These are phyloP conservation scores for Leccinum olivaceopallidum DNA, from an alignment of 768 basidiomycete species.

Conservation along the genomic window DNA sequence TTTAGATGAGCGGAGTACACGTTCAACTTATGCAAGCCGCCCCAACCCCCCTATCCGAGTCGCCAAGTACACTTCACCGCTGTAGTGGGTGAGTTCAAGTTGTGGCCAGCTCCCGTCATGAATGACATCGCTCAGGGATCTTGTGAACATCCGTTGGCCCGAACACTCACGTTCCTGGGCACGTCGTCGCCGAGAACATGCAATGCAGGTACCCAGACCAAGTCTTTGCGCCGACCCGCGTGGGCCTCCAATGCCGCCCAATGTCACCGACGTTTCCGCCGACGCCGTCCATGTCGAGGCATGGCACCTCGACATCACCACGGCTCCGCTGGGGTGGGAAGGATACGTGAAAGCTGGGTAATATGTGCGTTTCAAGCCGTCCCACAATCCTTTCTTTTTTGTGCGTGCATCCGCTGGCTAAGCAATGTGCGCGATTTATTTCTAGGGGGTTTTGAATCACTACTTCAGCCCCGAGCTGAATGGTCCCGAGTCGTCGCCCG, in stretches of 20 bases:
- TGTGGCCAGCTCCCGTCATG: too few relatives aligned
- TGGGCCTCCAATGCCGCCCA: constrained; percentile 21
- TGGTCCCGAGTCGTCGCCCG: constrained; percentile 36
- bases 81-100: too few relatives aligned
- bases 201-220: constrained; percentile 58
- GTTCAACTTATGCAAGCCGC: too few relatives aligned
- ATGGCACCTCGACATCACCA: constrained; percentile 75
- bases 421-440: background rate
- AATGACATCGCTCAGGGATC: too few relatives aligned
- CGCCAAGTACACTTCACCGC: too few relatives aligned
- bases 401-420: background rate
- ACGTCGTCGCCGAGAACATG: constrained; percentile 63
- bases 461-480: constrained; percentile 44
- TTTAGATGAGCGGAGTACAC: too few relatives aligned
- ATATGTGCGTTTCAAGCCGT: constrained; percentile 45
- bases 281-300: constrained; percentile 43
- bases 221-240: constrained; percentile 53
- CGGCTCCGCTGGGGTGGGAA: constrained; percentile 73
- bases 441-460: constrained; percentile 65
- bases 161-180: constrained; percentile 41
- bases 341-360: constrained; percentile 88
- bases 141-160: constrained; percentile 10
- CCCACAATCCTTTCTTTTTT: background rate
- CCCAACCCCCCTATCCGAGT: too few relatives aligned
- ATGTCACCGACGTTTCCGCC: constrained; percentile 31